phyloP scores from a whole-genome alignment of 1,139 yeast genomes.

The Suzukiozyma palmioleophila region DNA sequence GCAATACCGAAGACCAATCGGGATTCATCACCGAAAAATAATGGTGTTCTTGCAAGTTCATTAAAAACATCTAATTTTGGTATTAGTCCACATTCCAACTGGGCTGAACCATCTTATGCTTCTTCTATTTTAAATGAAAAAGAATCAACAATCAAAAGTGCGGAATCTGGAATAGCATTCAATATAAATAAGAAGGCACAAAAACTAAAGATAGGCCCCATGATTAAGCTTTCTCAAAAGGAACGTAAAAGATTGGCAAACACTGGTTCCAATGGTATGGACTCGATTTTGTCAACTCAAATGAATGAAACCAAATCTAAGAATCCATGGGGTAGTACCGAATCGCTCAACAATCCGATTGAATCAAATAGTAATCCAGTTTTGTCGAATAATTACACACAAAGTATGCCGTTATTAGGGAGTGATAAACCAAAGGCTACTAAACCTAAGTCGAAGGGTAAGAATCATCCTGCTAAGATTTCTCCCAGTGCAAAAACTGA shows the following conservation, averaged over 20 bases:
- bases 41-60: neutral
- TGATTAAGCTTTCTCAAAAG: constrained; percentile 44
- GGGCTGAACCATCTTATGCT: constrained; percentile 23
- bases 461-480: too few species aligned
- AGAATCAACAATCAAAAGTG: neutral
- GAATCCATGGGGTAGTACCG: constrained; percentile 3
- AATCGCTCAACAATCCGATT: neutral
- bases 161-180: constrained; percentile 1
- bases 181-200: constrained; percentile 11
- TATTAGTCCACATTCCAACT: constrained; percentile 27
- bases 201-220: constrained; percentile 34
- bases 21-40: too few species aligned
- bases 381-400: constrained; percentile 1
- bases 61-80: constrained; percentile 10
- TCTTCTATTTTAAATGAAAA: constrained; percentile 13
- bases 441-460: neutral
- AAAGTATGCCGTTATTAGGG: constrained; percentile 2
- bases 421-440: neutral
- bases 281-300: too few species aligned
- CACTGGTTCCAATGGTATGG: neutral
- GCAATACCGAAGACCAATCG: too few species aligned
- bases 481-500: neutral
- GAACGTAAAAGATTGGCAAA: constrained; percentile 39
- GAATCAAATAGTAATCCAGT: neutral
- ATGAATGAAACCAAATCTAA: neutral